A percentile compares a stretch with the other conserved stretches of the same genome.
These are phyloP conservation scores for Coniella lustricola DNA, from an alignment of 2,329 filamentous ascomycete species.

Conservation along the genomic window DNA sequence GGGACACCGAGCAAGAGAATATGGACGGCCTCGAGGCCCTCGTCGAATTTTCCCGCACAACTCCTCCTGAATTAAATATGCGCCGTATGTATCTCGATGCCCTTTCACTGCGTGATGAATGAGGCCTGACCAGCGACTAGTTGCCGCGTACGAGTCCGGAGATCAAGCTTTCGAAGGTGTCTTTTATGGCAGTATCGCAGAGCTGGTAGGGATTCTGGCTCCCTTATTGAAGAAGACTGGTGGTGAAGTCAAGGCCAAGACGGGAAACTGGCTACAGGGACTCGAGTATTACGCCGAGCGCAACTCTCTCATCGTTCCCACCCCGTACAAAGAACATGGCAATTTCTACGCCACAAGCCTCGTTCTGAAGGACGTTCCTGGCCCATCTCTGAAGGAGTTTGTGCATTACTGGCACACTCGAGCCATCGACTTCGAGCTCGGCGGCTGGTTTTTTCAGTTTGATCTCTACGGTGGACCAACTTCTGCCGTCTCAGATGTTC, in stretches of 20 bases:
- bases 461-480: conserved; percentile 35
- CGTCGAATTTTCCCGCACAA: conserved; percentile 25
- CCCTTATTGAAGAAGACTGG: conserved; percentile 4
- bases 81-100: conserved; percentile 27
- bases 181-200: conserved; percentile 22
- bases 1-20: conserved; percentile 23
- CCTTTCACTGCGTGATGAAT: not conserved
- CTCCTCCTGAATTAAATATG: conserved; percentile 36
- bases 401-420: conserved; percentile 29
- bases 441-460: conserved; percentile 36
- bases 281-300: conserved; percentile 26
- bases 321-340: conserved; percentile 27
- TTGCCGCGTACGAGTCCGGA: conserved; percentile 34
- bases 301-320: conserved; percentile 16
- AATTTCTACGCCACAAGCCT: conserved; percentile 36
- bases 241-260: conserved; percentile 10
- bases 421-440: conserved; percentile 23
- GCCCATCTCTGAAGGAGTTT: conserved; percentile 29
- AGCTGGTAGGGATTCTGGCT: not conserved
- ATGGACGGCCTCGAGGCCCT: conserved; percentile 23
- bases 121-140: conserved; percentile 1
- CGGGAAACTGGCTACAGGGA: conserved; percentile 25
- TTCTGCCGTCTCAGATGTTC: conserved; percentile 28
- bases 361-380: conserved; percentile 30
- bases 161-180: conserved; percentile 26